phyloP scores from a whole-genome alignment of 371 early-diverging fungal species.

The Apophysomyces elegans region DNA sequence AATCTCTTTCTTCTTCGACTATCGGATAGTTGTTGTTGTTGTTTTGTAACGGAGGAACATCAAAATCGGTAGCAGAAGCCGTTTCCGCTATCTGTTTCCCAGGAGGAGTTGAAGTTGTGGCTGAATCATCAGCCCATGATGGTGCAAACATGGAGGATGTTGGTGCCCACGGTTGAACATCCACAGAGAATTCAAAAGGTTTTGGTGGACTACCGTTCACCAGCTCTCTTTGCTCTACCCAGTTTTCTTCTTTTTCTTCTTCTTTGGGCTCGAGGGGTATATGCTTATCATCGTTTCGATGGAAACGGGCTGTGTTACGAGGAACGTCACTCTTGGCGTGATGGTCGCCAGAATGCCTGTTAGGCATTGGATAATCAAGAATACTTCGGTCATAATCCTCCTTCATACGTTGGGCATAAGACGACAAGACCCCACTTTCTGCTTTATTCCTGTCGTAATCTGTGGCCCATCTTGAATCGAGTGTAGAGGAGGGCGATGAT shows the following conservation, averaged over 20 bases:
- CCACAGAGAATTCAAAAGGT: background rate
- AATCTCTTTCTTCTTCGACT: too few species aligned
- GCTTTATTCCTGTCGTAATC: background rate
- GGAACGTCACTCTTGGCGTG: background rate
- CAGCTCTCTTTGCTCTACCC: background rate
- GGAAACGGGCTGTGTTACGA: background rate
- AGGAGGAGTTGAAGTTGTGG: too few species aligned
- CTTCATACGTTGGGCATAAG: constrained; percentile 1
- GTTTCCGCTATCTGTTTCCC: too few species aligned
- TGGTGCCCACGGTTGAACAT: background rate
- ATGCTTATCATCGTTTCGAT: background rate
- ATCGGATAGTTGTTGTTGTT: too few species aligned
- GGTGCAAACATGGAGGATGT: too few species aligned
- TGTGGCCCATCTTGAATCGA: constrained; percentile 9
- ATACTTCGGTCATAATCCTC: background rate
- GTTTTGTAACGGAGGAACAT: too few species aligned
- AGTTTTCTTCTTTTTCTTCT: background rate
- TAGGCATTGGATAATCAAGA: background rate
- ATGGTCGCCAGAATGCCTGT: background rate
- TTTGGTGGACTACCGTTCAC: background rate
- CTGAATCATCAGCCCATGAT: too few species aligned
- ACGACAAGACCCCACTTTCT: background rate
- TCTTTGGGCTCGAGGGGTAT: background rate
- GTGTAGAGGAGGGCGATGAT: background rate
- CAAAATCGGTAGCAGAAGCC: too few species aligned